A percentile compares a stretch with the other conserved stretches of the same genome.
Evolutionary conservation across 164 flowering plant species (phyloP).

Genomic region (Vitis labrusca): DNA sequence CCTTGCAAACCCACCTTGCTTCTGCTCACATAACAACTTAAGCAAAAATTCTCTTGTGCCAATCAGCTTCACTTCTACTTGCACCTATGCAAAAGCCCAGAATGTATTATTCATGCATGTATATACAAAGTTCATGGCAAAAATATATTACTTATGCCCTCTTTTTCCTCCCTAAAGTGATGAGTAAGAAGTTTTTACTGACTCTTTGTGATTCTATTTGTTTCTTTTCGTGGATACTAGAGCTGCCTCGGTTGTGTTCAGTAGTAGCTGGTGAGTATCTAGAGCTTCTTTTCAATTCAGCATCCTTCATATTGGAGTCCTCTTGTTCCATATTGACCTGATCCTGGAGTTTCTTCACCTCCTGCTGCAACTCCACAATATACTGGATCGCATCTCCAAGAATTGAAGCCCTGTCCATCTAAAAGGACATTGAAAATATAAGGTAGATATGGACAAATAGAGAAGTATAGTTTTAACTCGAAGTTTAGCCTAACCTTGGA

Average conservation of each 20-base stretch:
- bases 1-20: conserved; percentile 46
- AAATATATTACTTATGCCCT: background rate
- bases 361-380: conserved; percentile 43
- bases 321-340: conserved; percentile 45
- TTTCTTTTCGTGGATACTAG: conserved; percentile 4
- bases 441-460: too few species aligned
- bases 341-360: conserved; percentile 27
- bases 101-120: too few species aligned
- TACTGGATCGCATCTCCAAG: conserved; percentile 57
- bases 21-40: conserved; percentile 34
- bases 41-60: conserved; percentile 39
- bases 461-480: too few species aligned
- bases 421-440: background rate
- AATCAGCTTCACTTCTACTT: conserved; percentile 55
- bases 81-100: conserved; percentile 23
- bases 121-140: too few species aligned
- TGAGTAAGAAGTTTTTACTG: background rate
- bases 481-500: conserved; percentile 40
- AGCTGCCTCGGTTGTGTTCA: conserved; percentile 2
- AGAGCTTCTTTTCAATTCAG: conserved; percentile 1
- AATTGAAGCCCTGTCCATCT: conserved; percentile 67
- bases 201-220: conserved; percentile 24
- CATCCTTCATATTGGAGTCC: conserved; percentile 9
- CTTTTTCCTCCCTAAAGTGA: background rate
- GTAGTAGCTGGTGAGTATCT: background rate